Evolutionary conservation across 1,284 basidiomycete species (phyloP).

Genomic region (Marasmius tenuissimus): DNA sequence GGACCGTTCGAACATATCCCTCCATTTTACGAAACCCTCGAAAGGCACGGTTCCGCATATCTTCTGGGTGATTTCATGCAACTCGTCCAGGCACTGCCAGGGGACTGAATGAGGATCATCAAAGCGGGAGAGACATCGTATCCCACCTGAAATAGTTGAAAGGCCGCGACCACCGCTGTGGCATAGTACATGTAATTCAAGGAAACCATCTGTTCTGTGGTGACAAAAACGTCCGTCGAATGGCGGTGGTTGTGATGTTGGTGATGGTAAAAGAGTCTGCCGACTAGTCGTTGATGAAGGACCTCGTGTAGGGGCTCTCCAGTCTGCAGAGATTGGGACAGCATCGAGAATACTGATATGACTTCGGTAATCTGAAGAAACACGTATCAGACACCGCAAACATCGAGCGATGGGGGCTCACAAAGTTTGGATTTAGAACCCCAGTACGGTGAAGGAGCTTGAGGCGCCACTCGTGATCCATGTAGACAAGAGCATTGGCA

Average conservation of each 20-base stretch:
- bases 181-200: conserved; percentile 48
- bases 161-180: conserved; percentile 42
- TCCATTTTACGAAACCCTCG: conserved; percentile 44
- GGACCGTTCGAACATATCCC: conserved; percentile 27
- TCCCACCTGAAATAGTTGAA: conserved; percentile 41
- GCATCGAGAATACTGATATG: conserved; percentile 41
- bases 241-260: conserved; percentile 9
- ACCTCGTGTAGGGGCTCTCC: conserved; percentile 47
- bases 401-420: conserved; percentile 7
- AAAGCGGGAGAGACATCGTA: not conserved
- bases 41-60: conserved; percentile 50
- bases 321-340: conserved; percentile 47
- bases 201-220: conserved; percentile 26
- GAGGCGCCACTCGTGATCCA: conserved; percentile 37
- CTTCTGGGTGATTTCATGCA: conserved; percentile 37
- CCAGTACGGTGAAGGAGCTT: conserved; percentile 40
- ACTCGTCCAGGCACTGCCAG: conserved; percentile 40
- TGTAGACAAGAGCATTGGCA: conserved; percentile 37
- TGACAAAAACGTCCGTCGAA: not conserved
- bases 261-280: conserved; percentile 44
- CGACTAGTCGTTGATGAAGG: conserved; percentile 41
- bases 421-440: conserved; percentile 46
- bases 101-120: not conserved
- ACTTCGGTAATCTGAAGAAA: conserved; percentile 41
- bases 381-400: not conserved